Base-by-base conservation (phyloP, 768 basidiomycete genomes). In the Dacryopinax primogenitus region DNA sequence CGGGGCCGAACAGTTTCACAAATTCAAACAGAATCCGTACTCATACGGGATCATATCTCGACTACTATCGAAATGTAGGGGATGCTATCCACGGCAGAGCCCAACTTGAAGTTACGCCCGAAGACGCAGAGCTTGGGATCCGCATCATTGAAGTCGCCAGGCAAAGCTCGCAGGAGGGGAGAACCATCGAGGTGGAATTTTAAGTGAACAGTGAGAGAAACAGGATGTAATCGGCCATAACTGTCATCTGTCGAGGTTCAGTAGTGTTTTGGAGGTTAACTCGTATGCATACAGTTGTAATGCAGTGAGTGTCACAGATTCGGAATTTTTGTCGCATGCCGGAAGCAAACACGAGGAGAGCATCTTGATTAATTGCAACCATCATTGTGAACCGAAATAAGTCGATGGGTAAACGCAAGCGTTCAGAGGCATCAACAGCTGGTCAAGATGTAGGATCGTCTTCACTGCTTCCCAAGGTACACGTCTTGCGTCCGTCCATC, bases 11-110 rank as follows among this genome's bases (percentile, higher is more conserved):
- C n/a, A n/a, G n/a, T n/a, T 30, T 32, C 11, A 58, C 51, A 26
- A 7, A 30, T 18, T 30, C 9, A 21, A 23, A 30, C 51, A 58
- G 51, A 30, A 58, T 58, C 51, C 51, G 26, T 3, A 58, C 51
- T 30, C 26, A 28, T 30, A 23, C 51, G 11, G 51, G 51, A 23
- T 58, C 51, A 30, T 58, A 58, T 30, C 23, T 23, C 23, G 51
- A 58, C 51, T 58, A 58, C 51, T 58, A 58, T 30, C 51, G 51
- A 23, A 58, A 58, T 30, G 51, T 58, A 9, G 51, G 51, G 26
- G 51, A 58, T 13, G 32, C 51, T 23, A 58, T 58, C 51, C 51
- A 28, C 13, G 51, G 51, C 51, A 58, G 32, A 21, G 51, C 51
- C 11, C 12, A 58, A 21, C 51, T 28, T 13, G 51, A 58, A 30